Conservation (phyloP, 2,329 filamentous ascomycete species). For the Berkeleyomyces rouxiae region DNA sequence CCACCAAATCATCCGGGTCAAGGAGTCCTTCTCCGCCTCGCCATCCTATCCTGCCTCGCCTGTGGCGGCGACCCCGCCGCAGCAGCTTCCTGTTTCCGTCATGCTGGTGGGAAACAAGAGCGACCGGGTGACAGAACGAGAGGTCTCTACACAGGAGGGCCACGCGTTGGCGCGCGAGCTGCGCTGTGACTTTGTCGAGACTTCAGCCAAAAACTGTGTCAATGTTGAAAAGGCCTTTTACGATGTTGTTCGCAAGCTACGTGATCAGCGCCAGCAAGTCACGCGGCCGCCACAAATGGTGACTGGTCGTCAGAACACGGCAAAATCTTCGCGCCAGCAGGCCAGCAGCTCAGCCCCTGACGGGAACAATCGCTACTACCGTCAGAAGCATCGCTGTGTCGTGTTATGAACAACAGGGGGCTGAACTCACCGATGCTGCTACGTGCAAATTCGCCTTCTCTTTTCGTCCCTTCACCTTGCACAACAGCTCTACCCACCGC, state of each 20-base stretch:
- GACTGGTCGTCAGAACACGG: constrained; percentile 18
- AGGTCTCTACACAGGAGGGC: constrained; percentile 93
- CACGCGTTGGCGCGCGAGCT: constrained; percentile 80
- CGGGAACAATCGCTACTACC: constrained; percentile 20
- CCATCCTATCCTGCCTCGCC: constrained; percentile 64
- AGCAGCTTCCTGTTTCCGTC: constrained; percentile 67
- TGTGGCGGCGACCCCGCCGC: constrained; percentile 40
- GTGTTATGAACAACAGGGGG: constrained; percentile 22
- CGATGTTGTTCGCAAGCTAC: constrained; percentile 82
- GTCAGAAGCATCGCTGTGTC: constrained; percentile 22
- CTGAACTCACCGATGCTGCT: not conserved
- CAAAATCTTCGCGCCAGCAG: constrained; percentile 15
- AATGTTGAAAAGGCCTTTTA: constrained; percentile 98
- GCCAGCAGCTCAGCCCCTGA: constrained; percentile 11
- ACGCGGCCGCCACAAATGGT: constrained; percentile 22
- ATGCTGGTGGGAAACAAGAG: constrained; percentile 99
- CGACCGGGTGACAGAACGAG: constrained; percentile 86
- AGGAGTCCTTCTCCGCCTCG: constrained; percentile 69
- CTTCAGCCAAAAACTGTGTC: constrained; percentile 93
- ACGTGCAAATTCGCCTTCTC: not conserved
- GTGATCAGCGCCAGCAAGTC: constrained; percentile 56
- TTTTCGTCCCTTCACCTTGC: not conserved
- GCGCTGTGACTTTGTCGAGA: constrained; percentile 91
- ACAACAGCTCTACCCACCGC: no score
- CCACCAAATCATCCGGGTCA: constrained; percentile 91